Evolutionary conservation across 495 filamentous ascomycete genomes (phyloP).

Genomic region (Platismatia glauca): DNA sequence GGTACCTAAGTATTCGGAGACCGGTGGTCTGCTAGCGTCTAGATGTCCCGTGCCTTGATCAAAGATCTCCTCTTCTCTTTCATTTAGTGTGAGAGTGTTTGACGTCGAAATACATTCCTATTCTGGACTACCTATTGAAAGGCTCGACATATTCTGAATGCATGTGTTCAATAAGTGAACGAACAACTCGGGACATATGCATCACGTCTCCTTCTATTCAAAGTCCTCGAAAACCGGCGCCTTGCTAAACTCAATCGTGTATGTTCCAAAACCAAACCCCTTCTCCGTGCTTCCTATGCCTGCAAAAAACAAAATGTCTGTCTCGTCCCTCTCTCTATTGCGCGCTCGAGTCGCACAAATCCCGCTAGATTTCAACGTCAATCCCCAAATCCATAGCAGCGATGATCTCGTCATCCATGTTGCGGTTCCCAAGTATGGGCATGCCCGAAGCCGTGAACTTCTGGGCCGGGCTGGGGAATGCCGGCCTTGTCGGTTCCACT

Average conservation of each 20-base stretch:
- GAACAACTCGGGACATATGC: not conserved
- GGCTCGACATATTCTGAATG: not conserved
- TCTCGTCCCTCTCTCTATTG: not conserved
- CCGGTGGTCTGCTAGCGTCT: too few species aligned
- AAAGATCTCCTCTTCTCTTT: not conserved
- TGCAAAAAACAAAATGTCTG: not conserved
- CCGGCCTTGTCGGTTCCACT: constrained; percentile 19
- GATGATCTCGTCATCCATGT: constrained; percentile 80
- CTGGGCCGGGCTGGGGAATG: constrained; percentile 26
- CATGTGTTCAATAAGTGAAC: not conserved
- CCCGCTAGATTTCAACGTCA: constrained; percentile 57
- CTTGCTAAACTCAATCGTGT: constrained; percentile 1
- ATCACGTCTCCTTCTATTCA: not conserved
- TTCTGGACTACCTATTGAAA: not conserved
- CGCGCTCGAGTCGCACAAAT: not conserved
- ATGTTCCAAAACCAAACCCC: not conserved
- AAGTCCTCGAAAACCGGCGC: constrained; percentile 5
- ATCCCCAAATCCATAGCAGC: constrained; percentile 72
- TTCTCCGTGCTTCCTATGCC: not conserved
- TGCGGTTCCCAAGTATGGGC: constrained; percentile 56
- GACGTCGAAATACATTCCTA: not conserved
- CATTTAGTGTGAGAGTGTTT: not conserved
- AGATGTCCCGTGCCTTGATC: too few species aligned
- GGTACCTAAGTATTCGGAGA: too few species aligned
- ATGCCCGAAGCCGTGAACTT: constrained; percentile 42